Conservation (phyloP, 345 rosid genomes). For the Sapria himalayana region DNA sequence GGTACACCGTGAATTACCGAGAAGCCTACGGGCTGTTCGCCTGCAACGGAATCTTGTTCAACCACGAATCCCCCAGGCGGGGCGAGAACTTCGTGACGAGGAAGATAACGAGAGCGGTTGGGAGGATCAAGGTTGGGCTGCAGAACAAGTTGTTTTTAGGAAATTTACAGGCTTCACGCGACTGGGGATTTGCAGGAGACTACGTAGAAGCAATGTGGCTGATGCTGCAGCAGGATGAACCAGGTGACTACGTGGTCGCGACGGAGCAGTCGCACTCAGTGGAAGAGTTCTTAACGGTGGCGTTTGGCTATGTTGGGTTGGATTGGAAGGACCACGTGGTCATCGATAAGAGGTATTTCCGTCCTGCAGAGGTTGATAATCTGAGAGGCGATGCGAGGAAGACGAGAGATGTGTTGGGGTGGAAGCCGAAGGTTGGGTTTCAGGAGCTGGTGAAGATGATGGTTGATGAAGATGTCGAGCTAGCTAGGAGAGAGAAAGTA, state of each 20-base stretch:
- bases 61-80: constrained; percentile 80
- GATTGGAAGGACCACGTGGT: constrained; percentile 39
- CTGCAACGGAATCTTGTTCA: constrained; percentile 77
- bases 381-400: constrained; percentile 37
- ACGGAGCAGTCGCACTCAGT: constrained; percentile 86
- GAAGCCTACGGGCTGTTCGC: constrained; percentile 80
- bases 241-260: constrained; percentile 86
- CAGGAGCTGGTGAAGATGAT: constrained; percentile 80
- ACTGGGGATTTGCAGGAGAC: constrained; percentile 94
- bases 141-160: constrained; percentile 75
- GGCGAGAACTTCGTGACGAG: constrained; percentile 93
- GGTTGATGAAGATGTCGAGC: constrained; percentile 65
- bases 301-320: constrained; percentile 43
- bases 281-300: constrained; percentile 69
- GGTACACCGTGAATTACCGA: constrained; percentile 93
- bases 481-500: constrained; percentile 82
- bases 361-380: constrained; percentile 45
- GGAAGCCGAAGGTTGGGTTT: constrained; percentile 72
- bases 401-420: constrained; percentile 33
- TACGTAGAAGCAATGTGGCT: constrained; percentile 99
- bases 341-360: constrained; percentile 39
- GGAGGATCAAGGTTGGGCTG: constrained; percentile 65
- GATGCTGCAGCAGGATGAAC: constrained; percentile 90
- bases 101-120: constrained; percentile 83
- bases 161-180: constrained; percentile 69